These are phyloP conservation scores for Pythium volutum DNA, from an alignment of 352 stramenopile genomes.

Conservation along the genomic window DNA sequence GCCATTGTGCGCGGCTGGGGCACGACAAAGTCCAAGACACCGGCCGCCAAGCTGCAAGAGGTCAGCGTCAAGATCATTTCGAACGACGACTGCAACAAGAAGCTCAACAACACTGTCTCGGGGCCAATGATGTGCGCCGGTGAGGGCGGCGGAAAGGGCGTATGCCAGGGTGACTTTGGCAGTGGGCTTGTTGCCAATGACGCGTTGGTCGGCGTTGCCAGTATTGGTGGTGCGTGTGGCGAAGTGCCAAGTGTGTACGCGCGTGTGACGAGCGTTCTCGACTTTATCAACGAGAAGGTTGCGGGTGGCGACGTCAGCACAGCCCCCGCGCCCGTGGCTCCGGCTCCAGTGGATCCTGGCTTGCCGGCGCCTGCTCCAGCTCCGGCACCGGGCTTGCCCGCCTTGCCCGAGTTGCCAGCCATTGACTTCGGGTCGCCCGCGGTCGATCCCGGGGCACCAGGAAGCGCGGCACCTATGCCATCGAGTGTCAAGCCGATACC, in stretches of 20 bases:
- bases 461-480: too few species aligned
- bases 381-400: too few species aligned
- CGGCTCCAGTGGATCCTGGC: too few species aligned
- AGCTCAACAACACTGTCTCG: constrained; percentile 52
- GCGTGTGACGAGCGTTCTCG: constrained; percentile 43
- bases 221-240: constrained; percentile 57
- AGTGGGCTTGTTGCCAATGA: constrained; percentile 51
- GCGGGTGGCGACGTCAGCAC: too few species aligned
- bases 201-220: constrained; percentile 59
- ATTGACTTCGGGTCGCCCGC: too few species aligned
- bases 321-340: too few species aligned
- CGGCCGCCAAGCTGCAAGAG: constrained; percentile 41
- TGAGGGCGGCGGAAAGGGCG: constrained; percentile 36
- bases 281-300: constrained; percentile 59
- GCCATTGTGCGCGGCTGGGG: constrained; percentile 60
- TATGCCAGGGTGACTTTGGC: constrained; percentile 69
- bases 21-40: constrained; percentile 41
- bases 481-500: too few species aligned
- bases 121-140: constrained; percentile 62
- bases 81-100: constrained; percentile 56
- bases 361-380: too few species aligned
- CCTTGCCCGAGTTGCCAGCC: too few species aligned
- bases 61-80: constrained; percentile 57
- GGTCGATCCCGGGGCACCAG: too few species aligned
- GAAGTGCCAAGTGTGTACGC: constrained; percentile 53